Evolutionary conservation across 1,284 basidiomycete species (phyloP).

Genomic region (Athelia sp.): DNA sequence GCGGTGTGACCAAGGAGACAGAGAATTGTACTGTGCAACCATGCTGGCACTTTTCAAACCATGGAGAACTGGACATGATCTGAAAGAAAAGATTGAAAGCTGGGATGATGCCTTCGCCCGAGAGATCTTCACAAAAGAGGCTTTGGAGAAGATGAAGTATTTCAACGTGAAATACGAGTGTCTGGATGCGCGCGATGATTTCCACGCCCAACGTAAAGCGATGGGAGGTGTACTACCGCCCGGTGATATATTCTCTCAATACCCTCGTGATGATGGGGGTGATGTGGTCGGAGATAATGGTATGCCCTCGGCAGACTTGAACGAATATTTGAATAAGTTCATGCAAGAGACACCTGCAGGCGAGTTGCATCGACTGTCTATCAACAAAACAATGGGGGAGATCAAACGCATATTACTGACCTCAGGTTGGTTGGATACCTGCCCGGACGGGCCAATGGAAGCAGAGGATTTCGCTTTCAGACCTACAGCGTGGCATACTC

Average conservation of each 20-base stretch:
- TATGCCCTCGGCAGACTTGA: too few species aligned
- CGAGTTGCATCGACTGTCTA: too few species aligned
- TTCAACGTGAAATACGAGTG: constrained; percentile 28
- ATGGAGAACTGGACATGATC: constrained; percentile 22
- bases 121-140: constrained; percentile 9
- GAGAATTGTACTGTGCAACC: constrained; percentile 24
- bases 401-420: too few species aligned
- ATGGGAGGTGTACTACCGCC: neutral
- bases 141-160: constrained; percentile 19
- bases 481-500: too few species aligned
- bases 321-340: too few species aligned
- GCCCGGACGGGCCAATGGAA: too few species aligned
- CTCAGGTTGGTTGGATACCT: too few species aligned
- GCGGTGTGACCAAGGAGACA: constrained; percentile 22
- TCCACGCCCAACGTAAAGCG: constrained; percentile 16
- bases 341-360: too few species aligned
- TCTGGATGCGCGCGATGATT: constrained; percentile 28
- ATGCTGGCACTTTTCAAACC: constrained; percentile 28
- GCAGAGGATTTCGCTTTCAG: too few species aligned
- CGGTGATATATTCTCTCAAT: neutral
- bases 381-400: too few species aligned
- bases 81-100: constrained; percentile 13
- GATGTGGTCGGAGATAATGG: too few species aligned
- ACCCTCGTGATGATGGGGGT: neutral
- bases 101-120: constrained; percentile 22